A percentile compares a stretch with the other conserved stretches of the same genome.
phyloP scores from a whole-genome alignment of 192 early-diverging fungal species.

The Coemansia guatemalensis region DNA sequence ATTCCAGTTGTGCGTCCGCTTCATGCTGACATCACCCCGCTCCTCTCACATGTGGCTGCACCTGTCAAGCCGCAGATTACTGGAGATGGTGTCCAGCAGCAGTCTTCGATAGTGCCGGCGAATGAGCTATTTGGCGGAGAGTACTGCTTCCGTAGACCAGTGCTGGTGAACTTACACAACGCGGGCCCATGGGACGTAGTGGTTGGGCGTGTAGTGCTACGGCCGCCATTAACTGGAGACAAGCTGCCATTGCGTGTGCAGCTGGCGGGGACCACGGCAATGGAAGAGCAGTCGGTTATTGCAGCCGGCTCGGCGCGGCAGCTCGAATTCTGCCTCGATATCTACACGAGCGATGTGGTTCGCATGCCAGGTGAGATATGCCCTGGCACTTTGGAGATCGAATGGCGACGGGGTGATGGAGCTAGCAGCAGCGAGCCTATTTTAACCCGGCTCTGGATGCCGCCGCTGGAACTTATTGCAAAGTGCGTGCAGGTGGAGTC shows the following conservation, averaged over 20 bases:
- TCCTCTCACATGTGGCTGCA: constrained; percentile 18
- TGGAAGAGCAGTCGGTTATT: neutral
- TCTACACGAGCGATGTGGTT: constrained; percentile 23
- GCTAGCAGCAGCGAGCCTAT: neutral
- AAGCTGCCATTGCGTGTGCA: constrained; percentile 11
- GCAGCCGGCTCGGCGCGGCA: constrained; percentile 8
- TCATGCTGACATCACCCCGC: constrained; percentile 11
- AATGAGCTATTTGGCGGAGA: constrained; percentile 8
- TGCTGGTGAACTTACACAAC: constrained; percentile 30
- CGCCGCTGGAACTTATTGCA: constrained; percentile 19
- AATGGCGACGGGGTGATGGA: constrained; percentile 21
- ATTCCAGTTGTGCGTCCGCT: constrained; percentile 30
- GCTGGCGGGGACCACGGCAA: constrained; percentile 15
- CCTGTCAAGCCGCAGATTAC: neutral
- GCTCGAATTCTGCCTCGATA: constrained; percentile 43
- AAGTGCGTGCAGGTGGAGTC: constrained; percentile 26
- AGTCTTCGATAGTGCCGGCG: constrained; percentile 6
- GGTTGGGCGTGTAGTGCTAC: constrained; percentile 16
- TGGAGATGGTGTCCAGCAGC: neutral
- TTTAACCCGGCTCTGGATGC: constrained; percentile 34
- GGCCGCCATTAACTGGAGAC: constrained; percentile 9
- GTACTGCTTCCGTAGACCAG: constrained; percentile 36
- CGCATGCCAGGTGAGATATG: constrained; percentile 22
- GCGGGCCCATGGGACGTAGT: constrained; percentile 27
- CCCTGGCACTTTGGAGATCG: constrained; percentile 29